Conservation (phyloP, 495 filamentous ascomycete species). For the Pyrenula massariospora region DNA sequence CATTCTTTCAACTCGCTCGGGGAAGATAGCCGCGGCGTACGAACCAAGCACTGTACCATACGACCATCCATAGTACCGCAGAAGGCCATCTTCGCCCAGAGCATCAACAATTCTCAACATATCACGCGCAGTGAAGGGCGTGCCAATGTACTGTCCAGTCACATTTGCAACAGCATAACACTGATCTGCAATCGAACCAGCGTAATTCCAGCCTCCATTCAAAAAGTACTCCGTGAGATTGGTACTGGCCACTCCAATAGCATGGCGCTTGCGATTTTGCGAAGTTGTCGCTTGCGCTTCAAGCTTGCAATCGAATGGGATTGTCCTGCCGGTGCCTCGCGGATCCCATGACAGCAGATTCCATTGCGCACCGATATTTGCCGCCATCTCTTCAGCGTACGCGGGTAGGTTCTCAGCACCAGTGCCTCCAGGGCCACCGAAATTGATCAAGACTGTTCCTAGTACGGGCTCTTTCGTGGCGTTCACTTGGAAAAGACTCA, state of each 20-base stretch:
- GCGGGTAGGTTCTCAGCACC: neutral
- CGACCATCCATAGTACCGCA: slow-evolving; percentile 33
- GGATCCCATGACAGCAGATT: slow-evolving; percentile 30
- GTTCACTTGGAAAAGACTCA: slow-evolving; percentile 20
- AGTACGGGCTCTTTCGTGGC: slow-evolving; percentile 18
- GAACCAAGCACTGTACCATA: slow-evolving; percentile 31
- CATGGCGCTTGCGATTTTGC: neutral
- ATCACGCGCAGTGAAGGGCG: slow-evolving; percentile 26
- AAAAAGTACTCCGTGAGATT: neutral
- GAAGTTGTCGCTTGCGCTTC: neutral
- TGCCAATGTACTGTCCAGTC: slow-evolving; percentile 19
- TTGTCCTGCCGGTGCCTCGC: slow-evolving; percentile 23
- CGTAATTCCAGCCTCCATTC: neutral
- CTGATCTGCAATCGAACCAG: neutral
- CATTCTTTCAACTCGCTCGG: slow-evolving; percentile 27
- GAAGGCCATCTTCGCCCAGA: slow-evolving; percentile 26
- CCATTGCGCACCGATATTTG: slow-evolving; percentile 16
- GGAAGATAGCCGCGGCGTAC: slow-evolving; percentile 30
- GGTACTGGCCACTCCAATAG: neutral
- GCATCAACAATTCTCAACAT: slow-evolving; percentile 31
- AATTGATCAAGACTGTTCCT: slow-evolving; percentile 33
- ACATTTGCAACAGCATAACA: slow-evolving; percentile 4
- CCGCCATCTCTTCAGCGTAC: slow-evolving; percentile 6
- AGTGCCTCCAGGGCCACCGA: slow-evolving; percentile 24
- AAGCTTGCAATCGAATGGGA: slow-evolving; percentile 22